Evolutionary conservation across 2,329 filamentous ascomycete genomes (phyloP).

Genomic region (Alternaria sp.): DNA sequence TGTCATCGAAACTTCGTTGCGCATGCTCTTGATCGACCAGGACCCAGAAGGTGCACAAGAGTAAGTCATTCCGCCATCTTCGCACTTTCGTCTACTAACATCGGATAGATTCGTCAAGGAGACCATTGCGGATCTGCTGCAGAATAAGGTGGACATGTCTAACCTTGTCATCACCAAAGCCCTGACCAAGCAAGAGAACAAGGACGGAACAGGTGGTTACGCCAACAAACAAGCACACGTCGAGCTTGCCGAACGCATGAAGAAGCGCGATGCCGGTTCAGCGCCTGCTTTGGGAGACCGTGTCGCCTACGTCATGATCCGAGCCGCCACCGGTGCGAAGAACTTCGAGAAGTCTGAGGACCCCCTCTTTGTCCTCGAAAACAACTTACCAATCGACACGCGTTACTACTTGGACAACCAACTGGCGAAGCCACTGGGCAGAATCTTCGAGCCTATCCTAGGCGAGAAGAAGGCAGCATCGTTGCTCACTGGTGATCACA

Average conservation of each 20-base stretch:
- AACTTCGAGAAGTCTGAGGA: slow-evolving; percentile 98
- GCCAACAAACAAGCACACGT: slow-evolving; percentile 93
- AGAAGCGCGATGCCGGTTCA: slow-evolving; percentile 93
- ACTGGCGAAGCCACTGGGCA: slow-evolving; percentile 87
- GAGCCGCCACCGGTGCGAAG: slow-evolving; percentile 85
- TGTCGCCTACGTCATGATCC: slow-evolving; percentile 97
- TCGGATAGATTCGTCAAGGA: slow-evolving; percentile 84
- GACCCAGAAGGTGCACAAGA: slow-evolving; percentile 91
- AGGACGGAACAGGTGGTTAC: slow-evolving; percentile 61
- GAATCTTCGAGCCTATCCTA: slow-evolving; percentile 97
- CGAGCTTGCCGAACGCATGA: slow-evolving; percentile 94
- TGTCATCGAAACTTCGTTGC: slow-evolving; percentile 93
- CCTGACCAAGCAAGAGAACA: slow-evolving; percentile 70
- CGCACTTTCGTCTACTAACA: slow-evolving; percentile 47
- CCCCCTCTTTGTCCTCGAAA: slow-evolving; percentile 93
- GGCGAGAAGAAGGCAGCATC: slow-evolving; percentile 90
- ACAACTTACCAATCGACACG: slow-evolving; percentile 97
- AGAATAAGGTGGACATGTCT: slow-evolving; percentile 99
- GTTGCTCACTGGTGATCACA: slow-evolving; percentile 90
- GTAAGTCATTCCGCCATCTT: slow-evolving; percentile 62
- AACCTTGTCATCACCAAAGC: slow-evolving; percentile 99
- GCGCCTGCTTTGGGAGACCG: slow-evolving; percentile 92
- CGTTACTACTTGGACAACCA: slow-evolving; percentile 99
- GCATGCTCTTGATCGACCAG: slow-evolving; percentile 93
- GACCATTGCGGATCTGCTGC: slow-evolving; percentile 90